Evolutionary conservation across 2,329 filamentous ascomycete species (phyloP), one percentile per base, ranked within the genome.

Genomic region (Dactylellina leptospora): DNA sequence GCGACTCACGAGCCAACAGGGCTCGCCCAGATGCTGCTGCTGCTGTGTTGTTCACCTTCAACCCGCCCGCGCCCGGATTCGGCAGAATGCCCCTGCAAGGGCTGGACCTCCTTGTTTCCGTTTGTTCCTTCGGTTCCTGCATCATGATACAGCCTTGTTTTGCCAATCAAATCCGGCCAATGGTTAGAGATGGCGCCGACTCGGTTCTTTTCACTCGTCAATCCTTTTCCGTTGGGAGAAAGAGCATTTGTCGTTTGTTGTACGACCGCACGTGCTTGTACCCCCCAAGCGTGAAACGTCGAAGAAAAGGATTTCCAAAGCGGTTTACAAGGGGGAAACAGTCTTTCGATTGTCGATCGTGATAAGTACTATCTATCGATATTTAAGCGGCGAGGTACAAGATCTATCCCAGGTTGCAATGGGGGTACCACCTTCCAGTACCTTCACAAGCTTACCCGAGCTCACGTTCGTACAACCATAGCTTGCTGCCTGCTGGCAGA

Each of bases 101-200:
- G 42, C 59, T 56, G 25, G 45, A 59, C 45, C 59, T 64, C 59
- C 59, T 56, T 62, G 45, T 64, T 64, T 55, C 45, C 47, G 13
- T 30, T 51, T 40, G 50, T 36, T 45, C 25, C 27, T 63, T 28
- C 48, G 11, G 68, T 72, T 64, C 68, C 59, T 72, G 59, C 68
- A 64, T 59, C 54, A 6, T n/a, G n/a, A 45, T 23, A 6, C 59
- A 64, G 60, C 51, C 59, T 42, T 58, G 56, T 56, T 62, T 63
- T 71, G 55, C 56, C 50, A 50, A 51, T 70, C 42, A 45, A 51
- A 47, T 44, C 58, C 48, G 51, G 58, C 58, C 42, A 59, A 44
- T 59, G 44, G 66, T 54, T 20, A 59, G 33, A 63, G 36, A 63
- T 58, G 42, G 66, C 66, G 58, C 58, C 53, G 38, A 40, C 50